phyloP scores from a whole-genome alignment of 2,329 filamentous ascomycete genomes.

The Fusarium caatingaense region DNA sequence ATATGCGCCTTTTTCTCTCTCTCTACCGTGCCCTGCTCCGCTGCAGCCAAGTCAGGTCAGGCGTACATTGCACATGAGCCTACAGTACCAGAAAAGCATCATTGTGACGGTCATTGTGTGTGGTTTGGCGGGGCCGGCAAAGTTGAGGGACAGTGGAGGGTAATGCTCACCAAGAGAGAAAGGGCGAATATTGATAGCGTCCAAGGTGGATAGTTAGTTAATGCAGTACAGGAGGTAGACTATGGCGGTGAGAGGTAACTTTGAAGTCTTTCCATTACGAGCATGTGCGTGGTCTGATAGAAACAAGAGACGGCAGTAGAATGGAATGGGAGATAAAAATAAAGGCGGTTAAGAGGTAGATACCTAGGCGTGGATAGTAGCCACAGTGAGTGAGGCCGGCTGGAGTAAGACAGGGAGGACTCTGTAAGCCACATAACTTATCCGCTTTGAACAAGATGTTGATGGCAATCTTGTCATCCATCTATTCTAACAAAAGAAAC shows the following conservation, averaged over 20 bases:
- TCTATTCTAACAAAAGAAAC: not conserved
- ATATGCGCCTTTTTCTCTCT: constrained; percentile 25
- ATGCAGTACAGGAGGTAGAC: not conserved
- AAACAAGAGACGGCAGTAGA: not conserved
- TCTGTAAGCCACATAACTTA: constrained; percentile 1
- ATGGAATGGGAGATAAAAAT: not conserved
- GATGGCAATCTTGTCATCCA: not conserved
- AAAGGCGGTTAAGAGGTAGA: constrained; percentile 9
- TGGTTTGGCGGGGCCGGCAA: constrained; percentile 15
- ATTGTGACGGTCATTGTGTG: constrained; percentile 19
- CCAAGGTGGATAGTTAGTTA: not conserved
- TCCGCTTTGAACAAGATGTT: not conserved
- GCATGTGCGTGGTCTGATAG: not conserved
- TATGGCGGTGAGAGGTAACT: constrained; percentile 10
- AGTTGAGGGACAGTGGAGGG: constrained; percentile 24
- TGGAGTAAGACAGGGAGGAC: not conserved
- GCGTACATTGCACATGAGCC: constrained; percentile 30
- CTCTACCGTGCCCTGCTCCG: not conserved
- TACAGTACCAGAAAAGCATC: constrained; percentile 25
- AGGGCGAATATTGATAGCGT: constrained; percentile 14
- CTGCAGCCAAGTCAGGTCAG: constrained; percentile 36
- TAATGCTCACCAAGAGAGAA: constrained; percentile 37
- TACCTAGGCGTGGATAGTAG: not conserved
- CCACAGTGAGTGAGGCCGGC: constrained; percentile 4
- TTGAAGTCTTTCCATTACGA: not conserved